Base-by-base conservation (phyloP, 768 basidiomycete genomes). In the Pisolithus microcarpus region DNA sequence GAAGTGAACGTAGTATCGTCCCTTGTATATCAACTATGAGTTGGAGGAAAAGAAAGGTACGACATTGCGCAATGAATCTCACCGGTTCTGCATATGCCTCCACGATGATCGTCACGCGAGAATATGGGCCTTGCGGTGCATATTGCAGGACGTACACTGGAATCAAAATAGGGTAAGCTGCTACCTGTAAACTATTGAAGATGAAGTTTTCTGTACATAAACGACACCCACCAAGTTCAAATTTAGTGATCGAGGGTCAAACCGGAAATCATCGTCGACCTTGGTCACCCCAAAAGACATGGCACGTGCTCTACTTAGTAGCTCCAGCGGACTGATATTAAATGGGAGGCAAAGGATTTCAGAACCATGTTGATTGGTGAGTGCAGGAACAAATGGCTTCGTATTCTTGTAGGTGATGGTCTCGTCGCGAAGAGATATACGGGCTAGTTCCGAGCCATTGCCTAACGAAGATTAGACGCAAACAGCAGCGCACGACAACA, bases 101-200 rank as follows among this genome's bases (percentile, higher is more conserved):
- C 36, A 63, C 28, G 49, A 70, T 53, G 1, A 68, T 48, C 3
- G 68, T 69, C 30, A 68, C 52, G 4, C 60, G 56, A 1, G 61
- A 61, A 53, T 63, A 66, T 24, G 59, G 62, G 13, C 59, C 50
- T 6, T 52, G 42, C 7, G 64, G 56, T 46, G 73, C 57, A 58
- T 82, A 85, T 56, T 75, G 75, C 18, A 71, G 73, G 9, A 85
- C 66, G 64, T 85, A 86, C 4, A 83, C 60, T 5, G 84, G 84
- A n/a, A 85, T 62, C 19, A 85, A 70, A 30, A 85, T 67, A 3
- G 84, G 84, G 55, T 79, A 82, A 36, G 76, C 80, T 21, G 81
- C 75, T 18, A 78, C 67, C 82, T 82, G 56, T 49, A 38, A 24
- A 52, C 48, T 48, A 34, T 39, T 58, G 30, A 50, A 50, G 44